Evolutionary conservation across 169 alveolate genomes (phyloP).

Genomic region (Babesia bovis): DNA sequence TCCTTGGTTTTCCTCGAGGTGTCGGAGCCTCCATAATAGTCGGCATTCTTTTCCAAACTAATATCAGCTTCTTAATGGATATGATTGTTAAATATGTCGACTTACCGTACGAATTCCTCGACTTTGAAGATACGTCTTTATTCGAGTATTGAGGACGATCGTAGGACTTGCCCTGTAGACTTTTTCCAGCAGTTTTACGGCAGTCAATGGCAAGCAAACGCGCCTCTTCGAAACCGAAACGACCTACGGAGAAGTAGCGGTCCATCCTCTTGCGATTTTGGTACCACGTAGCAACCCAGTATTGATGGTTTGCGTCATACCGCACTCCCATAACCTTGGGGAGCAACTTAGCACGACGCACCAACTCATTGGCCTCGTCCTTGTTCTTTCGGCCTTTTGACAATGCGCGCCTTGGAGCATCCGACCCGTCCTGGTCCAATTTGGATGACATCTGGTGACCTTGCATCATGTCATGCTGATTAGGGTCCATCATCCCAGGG

Average conservation of each 20-base stretch:
- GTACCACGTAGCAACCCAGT: constrained; percentile 82
- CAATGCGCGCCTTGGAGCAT: constrained; percentile 50
- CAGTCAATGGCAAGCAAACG: constrained; percentile 75
- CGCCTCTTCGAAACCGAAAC: constrained; percentile 79
- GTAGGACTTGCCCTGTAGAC: constrained; percentile 66
- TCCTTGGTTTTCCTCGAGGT: constrained; percentile 62
- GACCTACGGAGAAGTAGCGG: constrained; percentile 75
- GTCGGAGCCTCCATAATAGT: constrained; percentile 60
- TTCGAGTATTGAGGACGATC: constrained; percentile 53
- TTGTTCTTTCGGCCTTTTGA: constrained; percentile 67
- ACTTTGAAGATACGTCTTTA: constrained; percentile 31
- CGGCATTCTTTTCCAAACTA: constrained; percentile 34
- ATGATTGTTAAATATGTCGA: not conserved
- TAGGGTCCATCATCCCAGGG: constrained; percentile 32
- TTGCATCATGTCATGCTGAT: constrained; percentile 51
- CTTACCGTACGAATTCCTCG: constrained; percentile 41
- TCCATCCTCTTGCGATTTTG: constrained; percentile 76
- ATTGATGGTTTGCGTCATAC: constrained; percentile 76
- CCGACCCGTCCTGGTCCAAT: constrained; percentile 33
- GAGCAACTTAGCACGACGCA: constrained; percentile 66
- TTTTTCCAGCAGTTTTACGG: constrained; percentile 70
- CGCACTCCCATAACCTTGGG: constrained; percentile 81
- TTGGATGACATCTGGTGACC: constrained; percentile 30
- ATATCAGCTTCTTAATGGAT: constrained; percentile 15
- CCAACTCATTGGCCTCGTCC: constrained; percentile 70